Evolutionary conservation across 805 yeast species (phyloP).

Genomic region (Saccharomycopsis sp.): DNA sequence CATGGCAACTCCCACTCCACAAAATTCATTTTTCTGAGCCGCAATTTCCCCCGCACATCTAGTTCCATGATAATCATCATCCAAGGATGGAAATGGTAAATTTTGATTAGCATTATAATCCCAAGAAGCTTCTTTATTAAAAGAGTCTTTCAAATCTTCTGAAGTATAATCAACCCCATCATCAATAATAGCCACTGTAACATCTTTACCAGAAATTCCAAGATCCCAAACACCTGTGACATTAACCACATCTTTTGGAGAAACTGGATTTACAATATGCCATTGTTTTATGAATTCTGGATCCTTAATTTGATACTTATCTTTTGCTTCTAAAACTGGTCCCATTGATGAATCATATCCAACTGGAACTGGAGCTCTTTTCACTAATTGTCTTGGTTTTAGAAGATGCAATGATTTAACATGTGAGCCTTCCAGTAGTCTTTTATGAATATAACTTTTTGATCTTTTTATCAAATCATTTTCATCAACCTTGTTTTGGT

Average conservation of each 20-base stretch:
- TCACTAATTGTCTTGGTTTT: constrained; percentile 40
- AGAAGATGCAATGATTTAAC: constrained; percentile 44
- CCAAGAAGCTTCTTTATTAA: constrained; percentile 76
- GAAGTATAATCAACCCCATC: constrained; percentile 86
- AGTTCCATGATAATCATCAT: constrained; percentile 90
- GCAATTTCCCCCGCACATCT: constrained; percentile 98
- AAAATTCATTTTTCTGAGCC: constrained; percentile 67
- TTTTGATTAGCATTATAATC: constrained; percentile 74
- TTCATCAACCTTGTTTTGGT: constrained; percentile 13
- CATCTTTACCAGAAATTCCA: constrained; percentile 70
- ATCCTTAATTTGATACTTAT: constrained; percentile 57
- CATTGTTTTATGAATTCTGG: constrained; percentile 82
- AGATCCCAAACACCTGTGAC: constrained; percentile 78
- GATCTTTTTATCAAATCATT: constrained; percentile 8
- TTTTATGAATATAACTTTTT: constrained; percentile 12
- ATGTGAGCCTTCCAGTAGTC: constrained; percentile 20
- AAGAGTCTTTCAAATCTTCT: constrained; percentile 61
- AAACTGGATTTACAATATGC: constrained; percentile 73
- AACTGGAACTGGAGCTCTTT: constrained; percentile 46
- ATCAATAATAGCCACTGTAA: constrained; percentile 83
- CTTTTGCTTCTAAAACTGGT: constrained; percentile 35
- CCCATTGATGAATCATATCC: constrained; percentile 32
- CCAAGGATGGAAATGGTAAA: constrained; percentile 69
- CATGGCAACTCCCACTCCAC: constrained; percentile 98
- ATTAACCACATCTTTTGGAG: constrained; percentile 78